These are phyloP conservation scores for Colletotrichum sojae DNA, from an alignment of 2,329 filamentous ascomycete species.

Conservation along the genomic window DNA sequence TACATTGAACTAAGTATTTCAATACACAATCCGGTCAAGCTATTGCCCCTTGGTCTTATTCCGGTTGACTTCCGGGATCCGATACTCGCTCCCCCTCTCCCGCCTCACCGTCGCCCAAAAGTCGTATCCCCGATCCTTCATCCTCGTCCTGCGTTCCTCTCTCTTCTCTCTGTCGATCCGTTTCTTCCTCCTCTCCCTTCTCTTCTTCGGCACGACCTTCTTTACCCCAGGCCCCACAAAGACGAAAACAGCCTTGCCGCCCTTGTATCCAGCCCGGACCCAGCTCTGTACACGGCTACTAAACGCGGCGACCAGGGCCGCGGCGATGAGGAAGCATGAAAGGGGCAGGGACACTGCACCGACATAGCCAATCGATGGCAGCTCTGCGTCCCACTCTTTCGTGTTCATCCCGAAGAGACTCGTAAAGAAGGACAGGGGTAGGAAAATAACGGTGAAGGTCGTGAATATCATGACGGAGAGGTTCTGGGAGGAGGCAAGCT, in stretches of 20 bases:
- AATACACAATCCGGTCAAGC: not conserved
- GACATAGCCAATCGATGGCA: conserved; percentile 60
- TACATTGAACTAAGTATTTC: no score
- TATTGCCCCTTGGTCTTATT: conserved; percentile 26
- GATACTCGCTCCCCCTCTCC: conserved; percentile 56
- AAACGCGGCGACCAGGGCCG: conserved; percentile 69
- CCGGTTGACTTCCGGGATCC: conserved; percentile 56
- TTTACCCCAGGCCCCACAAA: conserved; percentile 3
- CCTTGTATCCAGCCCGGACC: conserved; percentile 45
- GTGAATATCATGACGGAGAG: conserved; percentile 77
- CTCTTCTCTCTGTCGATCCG: conserved; percentile 32
- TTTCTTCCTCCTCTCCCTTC: conserved; percentile 41
- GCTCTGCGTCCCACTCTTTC: conserved; percentile 69
- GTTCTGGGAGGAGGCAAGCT: conserved; percentile 73
- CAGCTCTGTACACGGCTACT: conserved; percentile 60
- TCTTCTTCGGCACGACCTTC: conserved; percentile 25
- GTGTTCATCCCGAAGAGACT: conserved; percentile 77
- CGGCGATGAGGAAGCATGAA: conserved; percentile 63
- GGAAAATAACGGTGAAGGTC: conserved; percentile 73
- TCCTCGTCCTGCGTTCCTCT: conserved; percentile 31
- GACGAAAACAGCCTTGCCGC: not conserved
- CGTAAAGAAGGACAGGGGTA: conserved; percentile 76
- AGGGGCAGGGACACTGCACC: conserved; percentile 64
- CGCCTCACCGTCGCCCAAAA: conserved; percentile 58
- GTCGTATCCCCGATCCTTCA: conserved; percentile 54